A percentile compares a stretch with the other conserved stretches of the same genome.
Evolutionary conservation across 495 filamentous ascomycete species (phyloP).

Genomic region (Aspergillus kassunensis): DNA sequence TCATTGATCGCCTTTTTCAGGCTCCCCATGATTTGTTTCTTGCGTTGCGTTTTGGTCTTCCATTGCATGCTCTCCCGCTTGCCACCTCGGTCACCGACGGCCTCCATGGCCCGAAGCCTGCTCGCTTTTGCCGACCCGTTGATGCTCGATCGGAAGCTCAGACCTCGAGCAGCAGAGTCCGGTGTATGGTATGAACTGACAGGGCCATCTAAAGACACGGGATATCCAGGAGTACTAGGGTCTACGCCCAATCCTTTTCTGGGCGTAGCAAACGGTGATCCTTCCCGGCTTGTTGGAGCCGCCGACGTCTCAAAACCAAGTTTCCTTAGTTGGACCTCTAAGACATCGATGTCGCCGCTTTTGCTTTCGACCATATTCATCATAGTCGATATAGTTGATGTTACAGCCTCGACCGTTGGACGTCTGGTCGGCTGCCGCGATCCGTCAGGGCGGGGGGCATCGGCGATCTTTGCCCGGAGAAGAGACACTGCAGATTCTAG

Average conservation of each 20-base stretch:
- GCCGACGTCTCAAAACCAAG: slow-evolving; percentile 54
- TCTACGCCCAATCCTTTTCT: slow-evolving; percentile 32
- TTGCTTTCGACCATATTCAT: slow-evolving; percentile 85
- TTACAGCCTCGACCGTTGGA: slow-evolving; percentile 90
- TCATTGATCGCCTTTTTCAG: slow-evolving; percentile 39
- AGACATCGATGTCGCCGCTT: slow-evolving; percentile 80
- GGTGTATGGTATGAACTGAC: slow-evolving; percentile 53
- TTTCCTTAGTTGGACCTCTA: slow-evolving; percentile 78
- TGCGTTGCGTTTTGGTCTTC: slow-evolving; percentile 52
- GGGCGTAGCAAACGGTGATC: slow-evolving; percentile 60
- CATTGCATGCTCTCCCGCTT: slow-evolving; percentile 55
- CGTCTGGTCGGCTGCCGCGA: slow-evolving; percentile 27
- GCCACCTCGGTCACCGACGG: slow-evolving; percentile 33
- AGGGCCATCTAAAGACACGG: slow-evolving; percentile 36
- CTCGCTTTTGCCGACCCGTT: slow-evolving; percentile 45
- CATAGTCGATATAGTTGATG: slow-evolving; percentile 87
- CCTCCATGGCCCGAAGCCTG: slow-evolving; percentile 39
- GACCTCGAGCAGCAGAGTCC: slow-evolving; percentile 41
- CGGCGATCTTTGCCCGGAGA: slow-evolving; percentile 73
- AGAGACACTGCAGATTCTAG: slow-evolving; percentile 77
- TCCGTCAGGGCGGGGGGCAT: slow-evolving; percentile 36
- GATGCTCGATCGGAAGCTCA: slow-evolving; percentile 42
- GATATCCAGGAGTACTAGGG: slow-evolving; percentile 37
- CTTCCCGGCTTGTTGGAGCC: slow-evolving; percentile 50
- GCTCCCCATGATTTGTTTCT: slow-evolving; percentile 48